Conservation (phyloP, 2,329 filamentous ascomycete genomes). For the Alternaria sp. region DNA sequence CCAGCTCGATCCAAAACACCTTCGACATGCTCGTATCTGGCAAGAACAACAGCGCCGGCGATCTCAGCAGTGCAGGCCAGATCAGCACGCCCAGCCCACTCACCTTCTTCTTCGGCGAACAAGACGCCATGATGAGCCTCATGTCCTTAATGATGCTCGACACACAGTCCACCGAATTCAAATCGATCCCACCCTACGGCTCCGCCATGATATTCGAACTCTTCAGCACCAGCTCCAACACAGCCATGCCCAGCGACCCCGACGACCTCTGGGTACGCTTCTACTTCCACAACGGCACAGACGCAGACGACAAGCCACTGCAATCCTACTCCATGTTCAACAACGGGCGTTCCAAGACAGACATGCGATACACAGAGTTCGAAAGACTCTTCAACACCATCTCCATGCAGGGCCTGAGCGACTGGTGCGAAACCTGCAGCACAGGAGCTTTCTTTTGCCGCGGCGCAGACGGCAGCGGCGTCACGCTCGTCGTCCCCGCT, state of each 20-base stretch:
- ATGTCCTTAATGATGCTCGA: constrained; percentile 36
- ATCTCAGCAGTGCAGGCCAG: not conserved
- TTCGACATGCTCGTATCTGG: constrained; percentile 27
- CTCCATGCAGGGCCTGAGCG: constrained; percentile 50
- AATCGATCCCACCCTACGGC: constrained; percentile 33
- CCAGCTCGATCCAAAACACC: constrained; percentile 31
- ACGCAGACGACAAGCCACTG: constrained; percentile 46
- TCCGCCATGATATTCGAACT: constrained; percentile 52
- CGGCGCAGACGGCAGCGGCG: constrained; percentile 42
- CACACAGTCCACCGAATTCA: constrained; percentile 21
- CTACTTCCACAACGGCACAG: constrained; percentile 63
- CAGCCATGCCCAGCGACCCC: constrained; percentile 45
- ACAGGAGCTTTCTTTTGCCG: constrained; percentile 59
- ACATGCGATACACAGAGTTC: constrained; percentile 61
- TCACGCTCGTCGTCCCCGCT: constrained; percentile 4
- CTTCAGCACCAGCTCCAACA: constrained; percentile 50
- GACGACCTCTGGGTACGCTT: constrained; percentile 62
- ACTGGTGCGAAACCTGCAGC: constrained; percentile 61
- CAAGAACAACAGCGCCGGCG: constrained; percentile 6
- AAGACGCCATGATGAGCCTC: constrained; percentile 41
- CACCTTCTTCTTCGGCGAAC: constrained; percentile 49
- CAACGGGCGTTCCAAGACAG: constrained; percentile 52
- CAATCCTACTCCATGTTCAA: constrained; percentile 59
- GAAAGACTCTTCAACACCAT: constrained; percentile 52
- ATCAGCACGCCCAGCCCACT: constrained; percentile 49